A percentile compares a stretch with the other conserved stretches of the same genome.
Conservation (phyloP, 768 basidiomycete species). For the Porphyrellus cyaneotinctus region DNA sequence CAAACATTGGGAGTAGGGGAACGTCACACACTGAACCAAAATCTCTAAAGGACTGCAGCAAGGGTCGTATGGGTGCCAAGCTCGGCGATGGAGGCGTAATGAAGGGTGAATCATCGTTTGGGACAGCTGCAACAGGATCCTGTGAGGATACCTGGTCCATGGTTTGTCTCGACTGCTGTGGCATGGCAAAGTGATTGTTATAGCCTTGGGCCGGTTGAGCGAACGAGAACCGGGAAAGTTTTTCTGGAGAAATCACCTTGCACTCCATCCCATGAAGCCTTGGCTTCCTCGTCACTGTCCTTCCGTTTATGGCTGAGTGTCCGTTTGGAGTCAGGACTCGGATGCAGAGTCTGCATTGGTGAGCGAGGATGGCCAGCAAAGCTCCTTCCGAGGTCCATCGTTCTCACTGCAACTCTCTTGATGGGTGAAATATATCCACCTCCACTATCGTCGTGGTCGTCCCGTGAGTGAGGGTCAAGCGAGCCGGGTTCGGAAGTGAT, state of each 20-base stretch:
- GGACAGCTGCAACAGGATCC: conserved; percentile 8
- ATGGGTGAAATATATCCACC: conserved; percentile 33
- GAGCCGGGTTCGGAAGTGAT: conserved; percentile 27
- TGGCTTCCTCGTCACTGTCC: conserved; percentile 43
- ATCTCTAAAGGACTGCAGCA: conserved; percentile 55
- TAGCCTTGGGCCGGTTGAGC: conserved; percentile 12
- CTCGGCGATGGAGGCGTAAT: conserved; percentile 72
- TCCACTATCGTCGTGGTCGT: conserved; percentile 27
- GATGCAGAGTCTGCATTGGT: conserved; percentile 26
- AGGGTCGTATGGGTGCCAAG: conserved; percentile 39
- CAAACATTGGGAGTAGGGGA: neutral
- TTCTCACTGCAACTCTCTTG: conserved; percentile 53
- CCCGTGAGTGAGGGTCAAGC: conserved; percentile 31
- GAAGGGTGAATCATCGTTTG: conserved; percentile 57
- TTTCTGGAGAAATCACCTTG: conserved; percentile 30
- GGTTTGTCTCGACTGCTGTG: conserved; percentile 21
- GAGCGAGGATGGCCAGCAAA: conserved; percentile 40
- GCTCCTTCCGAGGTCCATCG: conserved; percentile 63
- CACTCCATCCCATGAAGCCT: conserved; percentile 19
- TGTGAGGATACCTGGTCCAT: conserved; percentile 3
- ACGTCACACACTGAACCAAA: conserved; percentile 60
- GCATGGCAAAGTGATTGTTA: conserved; percentile 7
- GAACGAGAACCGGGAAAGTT: conserved; percentile 5
- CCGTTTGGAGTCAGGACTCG: conserved; percentile 45
- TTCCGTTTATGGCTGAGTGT: conserved; percentile 55